phyloP scores from a whole-genome alignment of 2,329 filamentous ascomycete genomes.

The Huntiella moniliformis region DNA sequence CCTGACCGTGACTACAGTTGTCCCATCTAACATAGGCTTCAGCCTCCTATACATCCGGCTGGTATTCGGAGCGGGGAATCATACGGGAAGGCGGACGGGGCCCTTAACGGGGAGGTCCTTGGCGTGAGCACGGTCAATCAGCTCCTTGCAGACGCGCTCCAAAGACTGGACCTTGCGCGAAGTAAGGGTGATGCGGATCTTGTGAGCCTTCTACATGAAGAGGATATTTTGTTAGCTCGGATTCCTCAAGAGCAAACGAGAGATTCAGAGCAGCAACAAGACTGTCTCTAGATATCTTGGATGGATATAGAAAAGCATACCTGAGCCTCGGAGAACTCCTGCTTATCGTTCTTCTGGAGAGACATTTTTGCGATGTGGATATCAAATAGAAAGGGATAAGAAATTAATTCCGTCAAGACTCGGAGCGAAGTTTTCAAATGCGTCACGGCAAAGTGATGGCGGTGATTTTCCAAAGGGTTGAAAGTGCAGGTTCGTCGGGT shows the following conservation, averaged over 20 bases:
- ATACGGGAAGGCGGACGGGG: slow-evolving; percentile 57
- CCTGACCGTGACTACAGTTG: too few species aligned
- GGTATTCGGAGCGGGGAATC: not conserved
- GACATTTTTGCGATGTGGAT: slow-evolving; percentile 47
- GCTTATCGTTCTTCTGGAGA: slow-evolving; percentile 76
- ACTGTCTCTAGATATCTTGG: not conserved
- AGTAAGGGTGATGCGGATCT: slow-evolving; percentile 96
- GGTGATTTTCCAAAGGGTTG: slow-evolving; percentile 18
- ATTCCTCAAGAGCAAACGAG: not conserved
- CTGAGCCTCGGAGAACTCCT: slow-evolving; percentile 79
- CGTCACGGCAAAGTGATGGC: slow-evolving; percentile 71
- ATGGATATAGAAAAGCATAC: slow-evolving; percentile 29
- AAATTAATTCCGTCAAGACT: slow-evolving; percentile 50
- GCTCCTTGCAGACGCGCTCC: slow-evolving; percentile 95
- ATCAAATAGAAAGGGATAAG: slow-evolving; percentile 11
- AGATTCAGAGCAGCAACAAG: not conserved
- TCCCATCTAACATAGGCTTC: too few species aligned
- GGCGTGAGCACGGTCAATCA: slow-evolving; percentile 94
- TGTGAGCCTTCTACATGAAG: slow-evolving; percentile 60
- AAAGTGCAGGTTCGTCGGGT: slow-evolving; percentile 5
- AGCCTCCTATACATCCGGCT: too few species aligned
- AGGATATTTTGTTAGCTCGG: not conserved
- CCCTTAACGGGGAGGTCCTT: slow-evolving; percentile 99
- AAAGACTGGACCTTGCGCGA: slow-evolving; percentile 85
- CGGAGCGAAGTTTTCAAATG: slow-evolving; percentile 36